Evolutionary conservation across 805 yeast genomes (phyloP), one percentile per base, ranked within the genome.

Genomic region (Starmera pachycereana): DNA sequence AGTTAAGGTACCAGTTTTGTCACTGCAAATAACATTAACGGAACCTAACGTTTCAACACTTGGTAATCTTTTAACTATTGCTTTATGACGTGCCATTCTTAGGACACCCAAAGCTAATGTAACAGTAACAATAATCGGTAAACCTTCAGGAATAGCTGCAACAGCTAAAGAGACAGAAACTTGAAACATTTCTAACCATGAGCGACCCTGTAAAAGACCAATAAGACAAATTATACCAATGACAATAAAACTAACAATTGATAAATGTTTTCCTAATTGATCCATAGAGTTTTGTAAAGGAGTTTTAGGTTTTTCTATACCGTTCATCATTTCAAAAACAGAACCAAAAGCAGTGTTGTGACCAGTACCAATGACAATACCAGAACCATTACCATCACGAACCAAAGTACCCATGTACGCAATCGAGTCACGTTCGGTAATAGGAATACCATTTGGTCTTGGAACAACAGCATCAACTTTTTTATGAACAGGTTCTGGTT

Each of bases 141-240:
- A 72, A 40, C 99, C 99, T 62, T 92, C 99, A 6, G 99, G 99
- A 51, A 92, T 92, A 4, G 98, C 98, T 38, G 99, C 99, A 14
- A 92, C 99, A 3, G 98, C 99, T 46, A 92, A 69, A 2, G 97
- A 88, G 9, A 92, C 99, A 1, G 96, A 86, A 43, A 92, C 88
- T 60, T 90, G 96, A 64, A 92, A 90, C 97, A 94, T 92, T 47
- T 92, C 97, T 42, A 92, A 71, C 96, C 97, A 89, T 9, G 84
- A 73, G 46, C 95, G 81, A 37, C 98, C 97, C 65, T 92, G 96
- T 37, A 86, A 43, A 16, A 92, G 71, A 43, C 98, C 99, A 49
- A 92, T 71, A 18, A 92, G 55, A 52, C 96, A 90, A 55, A 92
- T 92, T n/a, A 83, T 58, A 37, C 95, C 96, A 61, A 92, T 92